phyloP scores from a whole-genome alignment of 1,139 yeast species.

The Eremothecium gossypii region DNA sequence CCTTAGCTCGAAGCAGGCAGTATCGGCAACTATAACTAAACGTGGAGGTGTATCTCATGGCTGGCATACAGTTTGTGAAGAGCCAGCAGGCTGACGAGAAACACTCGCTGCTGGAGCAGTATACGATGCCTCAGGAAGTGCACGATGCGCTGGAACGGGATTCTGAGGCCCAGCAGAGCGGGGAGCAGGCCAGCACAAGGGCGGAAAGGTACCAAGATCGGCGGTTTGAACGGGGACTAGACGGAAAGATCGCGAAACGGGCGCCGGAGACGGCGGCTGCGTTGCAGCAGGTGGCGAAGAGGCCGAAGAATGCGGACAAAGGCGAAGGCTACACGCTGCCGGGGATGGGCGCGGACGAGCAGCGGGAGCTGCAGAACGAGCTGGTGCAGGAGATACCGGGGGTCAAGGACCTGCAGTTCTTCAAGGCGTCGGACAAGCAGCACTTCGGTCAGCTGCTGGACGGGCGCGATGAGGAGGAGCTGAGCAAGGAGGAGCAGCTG shows the following conservation, averaged over 20 bases:
- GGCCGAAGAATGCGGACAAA: neutral
- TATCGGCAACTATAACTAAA: no score
- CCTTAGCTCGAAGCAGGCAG: no score
- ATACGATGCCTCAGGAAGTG: constrained; percentile 32
- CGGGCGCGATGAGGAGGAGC: constrained; percentile 29
- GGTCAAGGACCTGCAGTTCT: constrained; percentile 51
- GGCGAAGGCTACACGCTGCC: constrained; percentile 31
- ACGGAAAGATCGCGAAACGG: neutral
- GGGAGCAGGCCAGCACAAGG: constrained; percentile 31
- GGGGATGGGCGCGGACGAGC: constrained; percentile 20
- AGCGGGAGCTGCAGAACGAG: constrained; percentile 25
- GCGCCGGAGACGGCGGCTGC: neutral
- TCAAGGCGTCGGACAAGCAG: constrained; percentile 63
- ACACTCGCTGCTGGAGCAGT: constrained; percentile 24
- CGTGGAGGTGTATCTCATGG: neutral
- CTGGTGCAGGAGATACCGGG: constrained; percentile 56
- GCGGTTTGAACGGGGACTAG: constrained; percentile 30
- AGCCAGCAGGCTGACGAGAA: constrained; percentile 5
- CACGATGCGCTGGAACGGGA: constrained; percentile 28
- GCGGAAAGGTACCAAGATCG: constrained; percentile 29
- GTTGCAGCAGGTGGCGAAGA: neutral
- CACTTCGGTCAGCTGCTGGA: constrained; percentile 58
- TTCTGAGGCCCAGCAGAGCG: constrained; percentile 22
- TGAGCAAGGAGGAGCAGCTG: constrained; percentile 45
- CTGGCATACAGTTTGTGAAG: constrained; percentile 3